These are phyloP conservation scores for Exserohilum turcica DNA, from an alignment of 2,329 filamentous ascomycete genomes.

Conservation along the genomic window DNA sequence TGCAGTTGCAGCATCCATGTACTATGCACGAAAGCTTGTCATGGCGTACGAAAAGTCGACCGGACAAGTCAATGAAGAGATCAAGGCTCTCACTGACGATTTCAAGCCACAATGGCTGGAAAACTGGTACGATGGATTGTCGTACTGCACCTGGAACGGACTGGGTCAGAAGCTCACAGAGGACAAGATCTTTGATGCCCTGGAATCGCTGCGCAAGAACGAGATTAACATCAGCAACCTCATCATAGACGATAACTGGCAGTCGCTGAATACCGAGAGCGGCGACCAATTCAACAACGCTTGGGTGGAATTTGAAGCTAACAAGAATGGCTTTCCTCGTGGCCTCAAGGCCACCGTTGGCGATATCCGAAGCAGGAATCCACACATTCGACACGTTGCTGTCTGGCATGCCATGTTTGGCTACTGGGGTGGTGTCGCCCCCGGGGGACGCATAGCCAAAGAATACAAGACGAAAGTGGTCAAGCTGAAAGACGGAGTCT, in stretches of 20 bases:
- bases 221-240: conserved; percentile 80
- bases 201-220: conserved; percentile 71
- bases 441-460: conserved; percentile 72
- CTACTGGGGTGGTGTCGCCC: conserved; percentile 78
- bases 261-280: conserved; percentile 52
- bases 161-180: conserved; percentile 83
- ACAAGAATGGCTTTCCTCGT: conserved; percentile 75
- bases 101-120: conserved; percentile 72
- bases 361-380: conserved; percentile 70
- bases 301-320: conserved; percentile 87
- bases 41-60: conserved; percentile 51
- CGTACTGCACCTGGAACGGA: conserved; percentile 97
- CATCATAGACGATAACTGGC: conserved; percentile 97
- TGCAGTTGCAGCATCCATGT: conserved; percentile 80
- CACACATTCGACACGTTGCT: conserved; percentile 78
- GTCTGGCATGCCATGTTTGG: conserved; percentile 85
- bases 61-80: conserved; percentile 54
- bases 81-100: conserved; percentile 54
- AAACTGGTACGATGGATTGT: conserved; percentile 89
- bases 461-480: conserved; percentile 75
- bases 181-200: conserved; percentile 74
- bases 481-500: conserved; percentile 60
- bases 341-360: conserved; percentile 75
- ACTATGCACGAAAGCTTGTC: conserved; percentile 76
- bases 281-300: conserved; percentile 48